Evolutionary conservation across 2,329 filamentous ascomycete genomes (phyloP).

Genomic region (Aspergillus tanneri): DNA sequence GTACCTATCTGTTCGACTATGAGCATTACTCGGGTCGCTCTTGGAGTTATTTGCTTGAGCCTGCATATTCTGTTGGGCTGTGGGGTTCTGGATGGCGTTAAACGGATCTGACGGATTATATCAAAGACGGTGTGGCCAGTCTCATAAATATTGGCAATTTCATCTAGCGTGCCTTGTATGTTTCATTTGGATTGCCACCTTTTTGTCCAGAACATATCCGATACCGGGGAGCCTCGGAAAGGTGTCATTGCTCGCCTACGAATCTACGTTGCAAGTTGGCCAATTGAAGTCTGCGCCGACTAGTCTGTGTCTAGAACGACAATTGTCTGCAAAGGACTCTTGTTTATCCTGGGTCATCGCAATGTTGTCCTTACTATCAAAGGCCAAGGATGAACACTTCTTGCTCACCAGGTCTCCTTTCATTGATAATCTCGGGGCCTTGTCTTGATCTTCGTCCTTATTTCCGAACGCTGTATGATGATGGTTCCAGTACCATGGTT

Average conservation of each 20-base stretch:
- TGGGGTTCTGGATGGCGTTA: constrained; percentile 40
- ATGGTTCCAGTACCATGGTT: neutral
- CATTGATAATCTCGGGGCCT: neutral
- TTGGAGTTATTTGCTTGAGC: constrained; percentile 35
- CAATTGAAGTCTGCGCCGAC: neutral
- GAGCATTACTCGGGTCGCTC: constrained; percentile 34
- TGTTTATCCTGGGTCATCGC: no score
- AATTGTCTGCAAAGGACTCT: no score
- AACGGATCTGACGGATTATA: constrained; percentile 39
- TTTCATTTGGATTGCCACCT: constrained; percentile 30
- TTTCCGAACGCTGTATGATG: neutral
- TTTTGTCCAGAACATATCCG: constrained; percentile 9
- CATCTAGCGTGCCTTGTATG: constrained; percentile 40
- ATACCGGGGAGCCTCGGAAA: neutral
- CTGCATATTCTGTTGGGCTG: constrained; percentile 33
- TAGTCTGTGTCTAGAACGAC: neutral
- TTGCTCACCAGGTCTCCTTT: neutral
- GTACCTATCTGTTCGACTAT: constrained; percentile 33
- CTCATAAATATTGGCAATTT: constrained; percentile 37
- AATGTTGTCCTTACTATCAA: neutral
- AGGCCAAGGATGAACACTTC: neutral
- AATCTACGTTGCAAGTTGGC: neutral
- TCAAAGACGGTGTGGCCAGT: constrained; percentile 36
- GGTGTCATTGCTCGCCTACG: neutral
- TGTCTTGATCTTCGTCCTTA: neutral